A percentile compares a stretch with the other conserved stretches of the same genome.
These are phyloP conservation scores for Dipteronia dyeriana DNA, from an alignment of 345 rosid genomes.

Conservation along the genomic window DNA sequence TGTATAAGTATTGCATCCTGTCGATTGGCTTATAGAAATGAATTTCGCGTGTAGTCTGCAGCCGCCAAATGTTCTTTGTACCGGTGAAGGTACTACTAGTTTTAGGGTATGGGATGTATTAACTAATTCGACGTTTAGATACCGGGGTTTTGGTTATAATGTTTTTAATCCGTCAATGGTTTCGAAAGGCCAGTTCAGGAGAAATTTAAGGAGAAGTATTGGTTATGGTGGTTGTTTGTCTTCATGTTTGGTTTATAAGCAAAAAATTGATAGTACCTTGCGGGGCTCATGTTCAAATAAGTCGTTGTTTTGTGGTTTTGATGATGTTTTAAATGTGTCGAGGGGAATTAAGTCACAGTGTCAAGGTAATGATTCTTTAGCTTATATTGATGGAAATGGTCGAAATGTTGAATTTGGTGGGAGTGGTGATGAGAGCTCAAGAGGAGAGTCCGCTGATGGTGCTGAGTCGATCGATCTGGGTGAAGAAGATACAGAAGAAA, in stretches of 20 bases:
- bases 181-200: conserved; percentile 26
- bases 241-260: conserved; percentile 34
- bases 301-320: conserved; percentile 29
- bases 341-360: conserved; percentile 43
- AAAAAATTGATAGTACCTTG: conserved; percentile 34
- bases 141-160: conserved; percentile 34
- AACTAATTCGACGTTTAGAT: conserved; percentile 38
- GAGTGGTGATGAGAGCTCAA: conserved; percentile 35
- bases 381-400: conserved; percentile 59
- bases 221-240: conserved; percentile 28
- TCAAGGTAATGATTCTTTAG: conserved; percentile 67
- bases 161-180: conserved; percentile 31
- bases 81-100: conserved; percentile 34
- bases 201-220: conserved; percentile 33
- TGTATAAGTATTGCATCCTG: conserved; percentile 2
- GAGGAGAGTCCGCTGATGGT: conserved; percentile 26
- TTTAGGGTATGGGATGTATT: conserved; percentile 31
- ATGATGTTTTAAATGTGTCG: conserved; percentile 29
- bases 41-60: conserved; percentile 52
- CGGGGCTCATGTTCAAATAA: conserved; percentile 25
- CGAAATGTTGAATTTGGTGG: conserved; percentile 45
- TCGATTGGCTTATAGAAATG: conserved; percentile 40
- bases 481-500: conserved; percentile 38
- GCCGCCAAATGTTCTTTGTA: conserved; percentile 40
- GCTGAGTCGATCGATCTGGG: conserved; percentile 30